These are phyloP conservation scores for Chiua virens DNA, from an alignment of 768 basidiomycete genomes.

Conservation along the genomic window DNA sequence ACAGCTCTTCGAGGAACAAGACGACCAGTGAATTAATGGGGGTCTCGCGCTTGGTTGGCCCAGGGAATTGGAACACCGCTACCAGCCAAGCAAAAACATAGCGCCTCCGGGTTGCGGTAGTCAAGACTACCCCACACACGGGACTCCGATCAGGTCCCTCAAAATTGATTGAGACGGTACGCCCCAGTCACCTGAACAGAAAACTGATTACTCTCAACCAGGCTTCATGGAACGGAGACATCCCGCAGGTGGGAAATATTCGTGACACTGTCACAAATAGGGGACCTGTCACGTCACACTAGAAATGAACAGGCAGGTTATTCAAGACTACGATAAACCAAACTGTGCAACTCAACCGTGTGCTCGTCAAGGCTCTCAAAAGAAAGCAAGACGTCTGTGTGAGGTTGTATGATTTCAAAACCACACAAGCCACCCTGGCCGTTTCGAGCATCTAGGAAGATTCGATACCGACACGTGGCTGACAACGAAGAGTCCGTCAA, in stretches of 20 bases:
- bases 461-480: background rate
- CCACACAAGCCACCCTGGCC: background rate
- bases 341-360: conserved; percentile 29
- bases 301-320: conserved; percentile 30
- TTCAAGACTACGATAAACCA: conserved; percentile 26
- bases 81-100: conserved; percentile 1
- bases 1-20: conserved; percentile 2
- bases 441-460: conserved; percentile 8
- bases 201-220: background rate
- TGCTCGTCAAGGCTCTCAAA: conserved; percentile 25
- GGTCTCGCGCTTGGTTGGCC: no score
- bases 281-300: conserved; percentile 30
- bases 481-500: conserved; percentile 2
- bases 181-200: background rate
- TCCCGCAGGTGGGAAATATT: conserved; percentile 3
- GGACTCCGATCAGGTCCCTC: background rate
- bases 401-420: conserved; percentile 25
- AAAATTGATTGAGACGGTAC: conserved; percentile 6
- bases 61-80: conserved; percentile 16
- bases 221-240: background rate
- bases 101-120: no score
- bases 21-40: background rate
- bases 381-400: conserved; percentile 24
- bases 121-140: background rate
- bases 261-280: conserved; percentile 31